Percentiles rank a stretch among this genome's conserved stretches.
These are phyloP conservation scores for Zancudomyces culisetae DNA, from an alignment of 371 early-diverging fungal genomes.

Conservation along the genomic window DNA sequence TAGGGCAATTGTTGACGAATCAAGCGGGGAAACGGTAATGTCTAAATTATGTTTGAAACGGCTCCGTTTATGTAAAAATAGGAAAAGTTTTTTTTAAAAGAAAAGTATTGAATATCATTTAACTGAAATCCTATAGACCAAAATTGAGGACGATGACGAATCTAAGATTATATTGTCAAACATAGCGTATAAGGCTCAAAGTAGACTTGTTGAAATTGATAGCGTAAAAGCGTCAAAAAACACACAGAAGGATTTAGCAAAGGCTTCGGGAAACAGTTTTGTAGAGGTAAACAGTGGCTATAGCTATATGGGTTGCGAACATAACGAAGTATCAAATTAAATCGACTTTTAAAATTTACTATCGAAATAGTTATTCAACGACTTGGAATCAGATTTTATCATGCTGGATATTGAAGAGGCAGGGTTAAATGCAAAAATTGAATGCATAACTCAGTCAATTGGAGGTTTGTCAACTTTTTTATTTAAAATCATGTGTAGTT, in stretches of 20 bases:
- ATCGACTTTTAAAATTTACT: neutral
- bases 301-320: no score
- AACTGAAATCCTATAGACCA: no score
- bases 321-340: neutral
- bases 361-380: neutral
- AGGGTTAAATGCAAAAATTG: neutral
- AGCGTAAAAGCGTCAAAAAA: neutral
- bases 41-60: no score
- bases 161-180: neutral
- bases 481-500: neutral
- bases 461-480: neutral
- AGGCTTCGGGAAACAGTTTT: neutral
- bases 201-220: neutral
- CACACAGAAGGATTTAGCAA: neutral
- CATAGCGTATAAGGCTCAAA: neutral
- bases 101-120: no score
- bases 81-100: no score
- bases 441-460: neutral
- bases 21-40: neutral
- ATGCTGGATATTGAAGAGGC: neutral
- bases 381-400: neutral
- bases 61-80: no score
- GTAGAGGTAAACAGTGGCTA: no score
- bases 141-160: neutral
- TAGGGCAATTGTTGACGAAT: neutral